phyloP scores from a whole-genome alignment of 768 basidiomycete genomes.

The Lactarius hatsudake region DNA sequence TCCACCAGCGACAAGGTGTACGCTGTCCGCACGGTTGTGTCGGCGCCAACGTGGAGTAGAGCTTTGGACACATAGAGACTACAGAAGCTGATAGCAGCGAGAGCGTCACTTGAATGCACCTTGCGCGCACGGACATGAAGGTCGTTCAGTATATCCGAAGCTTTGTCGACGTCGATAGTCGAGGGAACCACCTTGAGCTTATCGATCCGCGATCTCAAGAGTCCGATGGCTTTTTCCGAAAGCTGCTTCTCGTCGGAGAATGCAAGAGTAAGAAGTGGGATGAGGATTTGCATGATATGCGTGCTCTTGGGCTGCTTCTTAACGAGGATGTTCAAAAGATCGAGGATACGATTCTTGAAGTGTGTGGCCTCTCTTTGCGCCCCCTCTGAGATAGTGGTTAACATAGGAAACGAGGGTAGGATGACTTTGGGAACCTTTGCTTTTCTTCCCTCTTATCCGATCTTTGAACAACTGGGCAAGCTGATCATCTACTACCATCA shows the following conservation, averaged over 20 bases:
- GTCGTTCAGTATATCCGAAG: conserved; percentile 50
- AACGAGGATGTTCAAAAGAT: conserved; percentile 85
- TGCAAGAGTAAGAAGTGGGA: conserved; percentile 76
- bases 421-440: conserved; percentile 53
- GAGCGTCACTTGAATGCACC: conserved; percentile 56
- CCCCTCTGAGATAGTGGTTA: conserved; percentile 43
- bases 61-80: conserved; percentile 67
- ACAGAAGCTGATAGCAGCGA: conserved; percentile 63
- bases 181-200: conserved; percentile 68
- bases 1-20: conserved; percentile 71
- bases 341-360: conserved; percentile 94
- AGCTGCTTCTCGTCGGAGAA: conserved; percentile 81
- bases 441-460: conserved; percentile 53
- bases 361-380: conserved; percentile 87
- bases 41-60: conserved; percentile 38
- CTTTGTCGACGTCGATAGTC: conserved; percentile 44
- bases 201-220: conserved; percentile 69
- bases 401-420: background rate
- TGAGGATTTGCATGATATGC: conserved; percentile 60
- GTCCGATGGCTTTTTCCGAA: conserved; percentile 81
- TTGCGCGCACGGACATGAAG: conserved; percentile 74
- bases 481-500: conserved; percentile 94
- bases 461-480: conserved; percentile 84
- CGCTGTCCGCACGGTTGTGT: conserved; percentile 45
- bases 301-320: conserved; percentile 76